A percentile compares a stretch with the other conserved stretches of the same genome.
These are phyloP conservation scores for Aspergillus sp. DNA, from an alignment of 2,329 filamentous ascomycete genomes.

Conservation along the genomic window DNA sequence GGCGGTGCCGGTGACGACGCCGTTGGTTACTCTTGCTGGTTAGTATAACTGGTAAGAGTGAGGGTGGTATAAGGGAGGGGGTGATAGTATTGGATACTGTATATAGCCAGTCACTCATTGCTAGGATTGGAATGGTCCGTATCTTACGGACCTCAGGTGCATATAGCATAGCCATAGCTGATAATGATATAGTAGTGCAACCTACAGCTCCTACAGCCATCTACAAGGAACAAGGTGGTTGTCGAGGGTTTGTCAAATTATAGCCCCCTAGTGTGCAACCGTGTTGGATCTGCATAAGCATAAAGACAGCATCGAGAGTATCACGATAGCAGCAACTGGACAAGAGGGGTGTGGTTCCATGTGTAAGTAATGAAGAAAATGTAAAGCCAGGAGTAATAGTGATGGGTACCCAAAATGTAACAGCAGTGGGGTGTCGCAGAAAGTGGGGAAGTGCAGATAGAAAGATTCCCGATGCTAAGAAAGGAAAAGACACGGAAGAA, in stretches of 20 bases:
- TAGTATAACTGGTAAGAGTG: not conserved
- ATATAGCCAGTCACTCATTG: not conserved
- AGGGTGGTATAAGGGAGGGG: not conserved
- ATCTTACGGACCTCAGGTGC: not conserved
- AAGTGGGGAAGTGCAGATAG: not conserved
- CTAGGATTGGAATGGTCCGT: not conserved
- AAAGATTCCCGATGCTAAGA: not conserved
- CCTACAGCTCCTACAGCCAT: too few species aligned
- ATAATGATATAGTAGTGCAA: too few species aligned
- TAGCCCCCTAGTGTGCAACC: constrained; percentile 9
- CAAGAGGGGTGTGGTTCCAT: constrained; percentile 5
- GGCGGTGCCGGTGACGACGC: constrained; percentile 33
- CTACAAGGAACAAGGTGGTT: not conserved
- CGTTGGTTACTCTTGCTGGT: constrained; percentile 22
- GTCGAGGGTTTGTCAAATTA: constrained; percentile 16
- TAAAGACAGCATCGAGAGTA: constrained; percentile 10
- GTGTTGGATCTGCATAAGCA: constrained; percentile 17
- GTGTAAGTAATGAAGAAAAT: too few species aligned
- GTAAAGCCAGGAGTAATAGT: constrained; percentile 1
- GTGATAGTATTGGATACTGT: not conserved
- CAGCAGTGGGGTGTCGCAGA: not conserved
- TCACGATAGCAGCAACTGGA: constrained; percentile 11
- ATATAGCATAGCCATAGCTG: not conserved
- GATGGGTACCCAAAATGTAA: not conserved
- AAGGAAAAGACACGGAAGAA: not conserved